These are phyloP conservation scores for Penicillium roqueforti DNA, from an alignment of 495 filamentous ascomycete genomes.

Conservation along the genomic window DNA sequence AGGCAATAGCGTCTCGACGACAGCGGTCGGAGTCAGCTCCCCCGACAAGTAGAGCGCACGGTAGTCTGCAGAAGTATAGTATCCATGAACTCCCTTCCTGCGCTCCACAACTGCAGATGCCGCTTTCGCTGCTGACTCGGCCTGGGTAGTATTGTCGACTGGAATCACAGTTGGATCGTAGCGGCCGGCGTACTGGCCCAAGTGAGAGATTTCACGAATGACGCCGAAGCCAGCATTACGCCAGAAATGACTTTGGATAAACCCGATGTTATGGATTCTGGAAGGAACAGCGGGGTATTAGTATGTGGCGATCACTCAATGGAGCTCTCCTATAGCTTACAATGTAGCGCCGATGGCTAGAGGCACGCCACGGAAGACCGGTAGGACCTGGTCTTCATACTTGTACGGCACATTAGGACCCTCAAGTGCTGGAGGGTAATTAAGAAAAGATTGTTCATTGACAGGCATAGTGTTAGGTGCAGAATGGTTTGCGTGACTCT, in stretches of 20 bases:
- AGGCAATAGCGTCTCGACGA: constrained; percentile 65
- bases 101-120: constrained; percentile 16
- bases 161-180: constrained; percentile 87
- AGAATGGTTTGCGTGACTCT: neutral
- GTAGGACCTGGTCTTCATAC: constrained; percentile 47
- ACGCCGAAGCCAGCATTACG: constrained; percentile 66
- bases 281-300: neutral
- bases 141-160: constrained; percentile 31
- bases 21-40: constrained; percentile 62
- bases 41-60: constrained; percentile 66
- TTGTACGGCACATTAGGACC: constrained; percentile 45
- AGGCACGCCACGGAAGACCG: constrained; percentile 50
- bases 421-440: constrained; percentile 44
- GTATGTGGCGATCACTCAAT: neutral
- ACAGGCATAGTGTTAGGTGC: constrained; percentile 21
- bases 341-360: constrained; percentile 47
- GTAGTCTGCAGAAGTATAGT: constrained; percentile 73
- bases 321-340: constrained; percentile 31
- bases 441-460: constrained; percentile 25
- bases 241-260: constrained; percentile 63
- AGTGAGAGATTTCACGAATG: constrained; percentile 52
- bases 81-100: constrained; percentile 42
- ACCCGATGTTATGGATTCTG: constrained; percentile 53
- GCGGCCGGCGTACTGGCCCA: constrained; percentile 58
- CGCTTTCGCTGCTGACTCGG: constrained; percentile 28